Percentiles rank a stretch among this genome's conserved stretches.
phyloP scores from a whole-genome alignment of 306 rosid genomes.

The Senna tora region DNA sequence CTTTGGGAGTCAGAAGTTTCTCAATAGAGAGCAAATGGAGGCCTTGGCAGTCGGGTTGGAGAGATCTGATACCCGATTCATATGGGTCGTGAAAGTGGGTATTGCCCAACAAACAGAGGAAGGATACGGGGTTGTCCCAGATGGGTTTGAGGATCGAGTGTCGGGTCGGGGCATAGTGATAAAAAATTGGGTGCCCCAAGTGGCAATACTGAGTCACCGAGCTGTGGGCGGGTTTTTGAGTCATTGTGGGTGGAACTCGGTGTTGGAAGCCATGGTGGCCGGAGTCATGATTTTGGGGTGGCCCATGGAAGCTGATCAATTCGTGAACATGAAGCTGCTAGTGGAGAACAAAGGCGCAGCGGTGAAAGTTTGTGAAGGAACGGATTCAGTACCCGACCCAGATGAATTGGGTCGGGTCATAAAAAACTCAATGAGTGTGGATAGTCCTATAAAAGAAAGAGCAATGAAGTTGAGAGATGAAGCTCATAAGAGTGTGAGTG shows the following conservation, averaged over 20 bases:
- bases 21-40: slow-evolving; percentile 47
- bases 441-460: slow-evolving; percentile 28
- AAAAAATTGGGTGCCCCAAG: slow-evolving; percentile 27
- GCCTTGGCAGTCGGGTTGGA: slow-evolving; percentile 57
- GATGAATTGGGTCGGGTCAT: slow-evolving; percentile 39
- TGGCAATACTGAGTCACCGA: background rate
- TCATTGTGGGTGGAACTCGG: slow-evolving; percentile 19
- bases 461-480: slow-evolving; percentile 27
- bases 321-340: slow-evolving; percentile 44
- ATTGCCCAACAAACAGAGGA: slow-evolving; percentile 25
- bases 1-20: slow-evolving; percentile 63
- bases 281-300: slow-evolving; percentile 56
- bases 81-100: slow-evolving; percentile 57
- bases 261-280: slow-evolving; percentile 7
- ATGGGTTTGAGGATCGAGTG: slow-evolving; percentile 54
- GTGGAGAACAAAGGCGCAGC: slow-evolving; percentile 49
- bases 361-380: slow-evolving; percentile 46
- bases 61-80: slow-evolving; percentile 38
- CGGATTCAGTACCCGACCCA: slow-evolving; percentile 46
- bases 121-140: slow-evolving; percentile 40
- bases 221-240: slow-evolving; percentile 3
- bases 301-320: slow-evolving; percentile 76
- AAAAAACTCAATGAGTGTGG: slow-evolving; percentile 16
- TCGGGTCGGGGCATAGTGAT: slow-evolving; percentile 44
- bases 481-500: slow-evolving; percentile 34